A percentile compares a stretch with the other conserved stretches of the same genome.
phyloP scores from a whole-genome alignment of 2,329 filamentous ascomycete species.

The Exserohilum turcica region DNA sequence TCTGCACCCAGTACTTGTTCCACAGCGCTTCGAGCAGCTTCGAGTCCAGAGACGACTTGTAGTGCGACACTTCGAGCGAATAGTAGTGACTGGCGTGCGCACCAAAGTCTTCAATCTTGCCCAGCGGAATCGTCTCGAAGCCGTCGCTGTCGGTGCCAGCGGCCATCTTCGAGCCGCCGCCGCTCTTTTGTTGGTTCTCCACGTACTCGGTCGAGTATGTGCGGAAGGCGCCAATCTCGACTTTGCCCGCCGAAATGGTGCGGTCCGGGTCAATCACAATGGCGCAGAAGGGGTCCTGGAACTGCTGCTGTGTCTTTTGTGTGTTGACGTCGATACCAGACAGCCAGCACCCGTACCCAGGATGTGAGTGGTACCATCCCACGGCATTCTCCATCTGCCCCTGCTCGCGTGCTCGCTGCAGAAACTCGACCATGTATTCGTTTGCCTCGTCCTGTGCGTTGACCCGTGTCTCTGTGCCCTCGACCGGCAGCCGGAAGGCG shows the following conservation, averaged over 20 bases:
- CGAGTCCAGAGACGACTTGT: conserved; percentile 88
- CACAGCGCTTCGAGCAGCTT: conserved; percentile 86
- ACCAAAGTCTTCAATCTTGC: conserved; percentile 94
- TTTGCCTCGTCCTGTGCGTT: conserved; percentile 96
- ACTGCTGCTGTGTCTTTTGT: conserved; percentile 82
- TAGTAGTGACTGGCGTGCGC: conserved; percentile 92
- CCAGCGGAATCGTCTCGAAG: conserved; percentile 81
- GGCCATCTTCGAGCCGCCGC: conserved; percentile 31
- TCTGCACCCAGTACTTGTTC: conserved; percentile 99
- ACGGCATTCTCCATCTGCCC: conserved; percentile 88
- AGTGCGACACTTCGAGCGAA: conserved; percentile 86
- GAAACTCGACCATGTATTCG: conserved; percentile 92
- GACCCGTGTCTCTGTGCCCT: conserved; percentile 97
- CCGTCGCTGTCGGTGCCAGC: conserved; percentile 59
- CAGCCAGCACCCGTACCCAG: conserved; percentile 97
- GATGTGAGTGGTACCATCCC: conserved; percentile 98
- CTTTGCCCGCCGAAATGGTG: conserved; percentile 91
- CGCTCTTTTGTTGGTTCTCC: conserved; percentile 50
- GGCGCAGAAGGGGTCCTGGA: conserved; percentile 88
- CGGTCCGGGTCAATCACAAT: conserved; percentile 96
- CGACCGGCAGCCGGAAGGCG: conserved; percentile 89
- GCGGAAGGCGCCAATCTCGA: conserved; percentile 95
- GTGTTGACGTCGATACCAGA: conserved; percentile 94
- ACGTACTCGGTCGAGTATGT: conserved; percentile 78
- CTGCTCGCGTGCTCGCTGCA: conserved; percentile 74